phyloP scores from a whole-genome alignment of 2,329 filamentous ascomycete genomes.

The Sarocladium kiliense region DNA sequence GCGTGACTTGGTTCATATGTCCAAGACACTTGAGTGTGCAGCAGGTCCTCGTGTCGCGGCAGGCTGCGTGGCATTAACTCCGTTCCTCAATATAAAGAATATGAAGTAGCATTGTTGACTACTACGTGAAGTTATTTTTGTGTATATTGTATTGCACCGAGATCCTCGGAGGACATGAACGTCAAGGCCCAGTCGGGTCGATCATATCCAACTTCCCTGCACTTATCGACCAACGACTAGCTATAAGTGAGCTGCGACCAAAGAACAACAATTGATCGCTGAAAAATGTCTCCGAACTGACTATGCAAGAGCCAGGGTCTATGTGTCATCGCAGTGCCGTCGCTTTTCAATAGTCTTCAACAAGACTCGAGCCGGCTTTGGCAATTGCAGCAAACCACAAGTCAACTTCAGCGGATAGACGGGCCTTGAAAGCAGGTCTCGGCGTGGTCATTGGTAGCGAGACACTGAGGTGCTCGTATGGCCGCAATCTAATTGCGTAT shows the following conservation, averaged over 20 bases:
- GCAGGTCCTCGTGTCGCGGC: background rate
- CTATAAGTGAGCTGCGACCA: background rate
- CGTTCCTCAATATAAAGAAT: background rate
- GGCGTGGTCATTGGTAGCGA: background rate
- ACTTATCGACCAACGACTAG: background rate
- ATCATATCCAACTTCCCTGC: slow-evolving; percentile 5
- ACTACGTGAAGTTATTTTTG: background rate
- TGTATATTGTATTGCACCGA: background rate
- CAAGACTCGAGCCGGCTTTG: background rate
- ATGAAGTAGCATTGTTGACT: slow-evolving; percentile 1
- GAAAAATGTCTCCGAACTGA: background rate
- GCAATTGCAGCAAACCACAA: slow-evolving; percentile 1
- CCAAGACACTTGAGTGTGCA: background rate
- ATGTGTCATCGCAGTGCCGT: background rate
- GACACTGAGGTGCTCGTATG: background rate
- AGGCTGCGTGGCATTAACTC: background rate
- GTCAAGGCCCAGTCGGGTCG: slow-evolving; percentile 4
- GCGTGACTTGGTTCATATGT: slow-evolving; percentile 5
- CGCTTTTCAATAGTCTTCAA: background rate
- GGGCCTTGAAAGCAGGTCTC: background rate
- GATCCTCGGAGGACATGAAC: background rate
- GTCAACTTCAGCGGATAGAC: background rate
- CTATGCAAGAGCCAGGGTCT: background rate
- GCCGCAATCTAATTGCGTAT: background rate
- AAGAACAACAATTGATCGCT: background rate